phyloP scores from a whole-genome alignment of 306 rosid species.

The peach (Prunus persica) region Prunus_persica_NCBIv2 NC_034015.1:19341501-19342000 shows the following conservation, averaged over 20 bases:
- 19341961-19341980: not conserved
- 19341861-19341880: not conserved
- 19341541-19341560: not conserved
- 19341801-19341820: slow-evolving; percentile 1
- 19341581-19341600: slow-evolving; percentile 19
- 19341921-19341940: not conserved
- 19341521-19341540: not conserved
- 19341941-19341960: not conserved
- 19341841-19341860: not conserved
- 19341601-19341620: slow-evolving; percentile 18
- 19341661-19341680: slow-evolving; percentile 8
- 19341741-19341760: slow-evolving; percentile 38
- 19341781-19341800: slow-evolving; percentile 3
- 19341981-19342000: too few relatives aligned
- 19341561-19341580: slow-evolving; percentile 23
- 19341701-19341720: not conserved
- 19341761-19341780: slow-evolving; percentile 31
- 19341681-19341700: not conserved
- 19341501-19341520: slow-evolving; percentile 14
- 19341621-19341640: not conserved
- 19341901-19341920: not conserved
- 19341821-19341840: slow-evolving; percentile 36
- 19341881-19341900: not conserved
- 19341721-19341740: not conserved
- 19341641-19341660: not conserved